These are phyloP conservation scores for Fusarium hostae DNA, from an alignment of 2,329 filamentous ascomycete species.

Conservation along the genomic window DNA sequence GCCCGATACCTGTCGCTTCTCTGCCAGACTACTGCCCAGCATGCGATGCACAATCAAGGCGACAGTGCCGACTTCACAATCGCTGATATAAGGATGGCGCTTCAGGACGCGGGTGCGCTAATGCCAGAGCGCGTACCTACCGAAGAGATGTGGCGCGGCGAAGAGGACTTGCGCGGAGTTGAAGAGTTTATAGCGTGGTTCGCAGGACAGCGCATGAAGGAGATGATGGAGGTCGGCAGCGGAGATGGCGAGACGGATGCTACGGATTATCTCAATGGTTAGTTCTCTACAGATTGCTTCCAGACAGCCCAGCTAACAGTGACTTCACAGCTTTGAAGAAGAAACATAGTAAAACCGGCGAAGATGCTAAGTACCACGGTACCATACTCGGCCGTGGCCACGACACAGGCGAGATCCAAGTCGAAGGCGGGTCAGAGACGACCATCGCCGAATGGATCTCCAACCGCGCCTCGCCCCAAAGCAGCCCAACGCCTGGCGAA, in stretches of 20 bases:
- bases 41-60: constrained; percentile 76
- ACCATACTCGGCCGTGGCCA: constrained; percentile 81
- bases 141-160: constrained; percentile 75
- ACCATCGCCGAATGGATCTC: constrained; percentile 53
- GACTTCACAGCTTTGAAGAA: constrained; percentile 77
- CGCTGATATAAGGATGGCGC: constrained; percentile 84
- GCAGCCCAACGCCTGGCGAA: constrained; percentile 14
- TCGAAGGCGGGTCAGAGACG: constrained; percentile 74
- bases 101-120: constrained; percentile 83
- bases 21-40: constrained; percentile 75
- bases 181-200: constrained; percentile 85
- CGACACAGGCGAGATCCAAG: constrained; percentile 76
- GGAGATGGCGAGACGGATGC: constrained; percentile 73
- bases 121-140: constrained; percentile 72
- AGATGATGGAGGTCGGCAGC: constrained; percentile 83
- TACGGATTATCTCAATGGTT: constrained; percentile 77
- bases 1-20: constrained; percentile 83
- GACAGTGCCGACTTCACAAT: constrained; percentile 62
- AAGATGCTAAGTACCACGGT: constrained; percentile 86
- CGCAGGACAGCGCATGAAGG: constrained; percentile 75
- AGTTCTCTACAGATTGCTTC: constrained; percentile 32
- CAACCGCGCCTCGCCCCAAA: constrained; percentile 41
- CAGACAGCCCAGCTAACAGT: constrained; percentile 53
- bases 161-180: constrained; percentile 83
- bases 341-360: constrained; percentile 89